Conservation (phyloP, 1,284 basidiomycete species). For the Microbotryum scabiosae region DNA sequence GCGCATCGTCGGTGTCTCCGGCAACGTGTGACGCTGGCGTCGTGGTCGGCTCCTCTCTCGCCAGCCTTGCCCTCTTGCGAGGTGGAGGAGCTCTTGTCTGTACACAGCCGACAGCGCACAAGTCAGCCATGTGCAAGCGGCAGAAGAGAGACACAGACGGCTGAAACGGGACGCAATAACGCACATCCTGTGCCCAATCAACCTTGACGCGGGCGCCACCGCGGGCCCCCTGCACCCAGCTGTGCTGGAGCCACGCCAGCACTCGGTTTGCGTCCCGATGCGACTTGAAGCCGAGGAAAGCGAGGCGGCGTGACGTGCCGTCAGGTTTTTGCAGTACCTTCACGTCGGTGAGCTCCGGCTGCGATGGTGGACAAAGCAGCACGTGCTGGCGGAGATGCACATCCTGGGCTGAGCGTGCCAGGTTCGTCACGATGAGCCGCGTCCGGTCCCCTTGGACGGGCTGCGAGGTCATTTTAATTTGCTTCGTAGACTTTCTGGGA, state of each 20-base stretch:
- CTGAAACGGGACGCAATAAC: not conserved
- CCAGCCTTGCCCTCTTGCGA: constrained; percentile 6
- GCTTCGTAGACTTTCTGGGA: too few species aligned
- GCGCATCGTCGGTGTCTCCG: too few species aligned
- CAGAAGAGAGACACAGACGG: not conserved
- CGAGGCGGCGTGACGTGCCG: constrained; percentile 77
- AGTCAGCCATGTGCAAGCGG: not conserved
- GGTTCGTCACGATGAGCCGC: constrained; percentile 80
- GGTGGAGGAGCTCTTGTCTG: constrained; percentile 12
- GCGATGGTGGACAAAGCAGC: constrained; percentile 42
- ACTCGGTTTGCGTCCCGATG: constrained; percentile 67
- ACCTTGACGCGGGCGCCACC: constrained; percentile 65
- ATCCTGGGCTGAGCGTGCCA: constrained; percentile 66
- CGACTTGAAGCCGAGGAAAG: constrained; percentile 83
- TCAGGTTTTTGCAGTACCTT: constrained; percentile 70
- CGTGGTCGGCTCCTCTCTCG: too few species aligned
- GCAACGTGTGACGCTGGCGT: too few species aligned
- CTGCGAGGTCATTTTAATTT: too few species aligned
- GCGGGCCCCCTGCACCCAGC: constrained; percentile 54
- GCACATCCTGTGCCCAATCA: constrained; percentile 60
- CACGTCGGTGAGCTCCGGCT: constrained; percentile 67
- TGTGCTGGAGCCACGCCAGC: constrained; percentile 75
- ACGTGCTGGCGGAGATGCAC: constrained; percentile 63
- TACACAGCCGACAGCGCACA: not conserved
- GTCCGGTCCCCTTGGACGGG: constrained; percentile 36